Evolutionary conservation across 192 early-diverging fungal genomes (phyloP).

Genomic region (Coemansia sp.): DNA sequence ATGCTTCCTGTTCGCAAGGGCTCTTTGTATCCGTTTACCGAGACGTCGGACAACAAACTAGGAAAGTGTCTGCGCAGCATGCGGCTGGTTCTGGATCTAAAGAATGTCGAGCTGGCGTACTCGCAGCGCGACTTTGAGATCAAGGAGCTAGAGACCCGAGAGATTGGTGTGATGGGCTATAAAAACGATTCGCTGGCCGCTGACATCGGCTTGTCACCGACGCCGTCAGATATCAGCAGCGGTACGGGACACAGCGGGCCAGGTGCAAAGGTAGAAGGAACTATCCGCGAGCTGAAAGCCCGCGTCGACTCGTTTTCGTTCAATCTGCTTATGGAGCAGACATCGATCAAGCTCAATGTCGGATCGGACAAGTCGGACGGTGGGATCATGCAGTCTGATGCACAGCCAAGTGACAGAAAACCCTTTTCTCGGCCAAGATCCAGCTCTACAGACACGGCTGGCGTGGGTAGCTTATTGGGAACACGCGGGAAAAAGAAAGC

Average conservation of each 20-base stretch:
- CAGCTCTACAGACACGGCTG: not conserved
- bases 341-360: slow-evolving; percentile 41
- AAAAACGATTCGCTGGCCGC: slow-evolving; percentile 7
- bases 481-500: slow-evolving; percentile 2
- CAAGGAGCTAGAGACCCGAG: slow-evolving; percentile 54
- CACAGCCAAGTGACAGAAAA: not conserved
- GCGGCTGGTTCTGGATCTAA: slow-evolving; percentile 51
- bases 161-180: slow-evolving; percentile 35
- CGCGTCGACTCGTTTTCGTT: slow-evolving; percentile 54
- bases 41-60: slow-evolving; percentile 53
- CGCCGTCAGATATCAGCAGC: slow-evolving; percentile 33
- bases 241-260: not conserved
- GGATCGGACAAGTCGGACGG: not conserved
- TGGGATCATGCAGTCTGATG: not conserved
- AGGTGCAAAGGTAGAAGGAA: slow-evolving; percentile 53
- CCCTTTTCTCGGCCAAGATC: not conserved
- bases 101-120: slow-evolving; percentile 51
- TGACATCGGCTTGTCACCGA: slow-evolving; percentile 30
- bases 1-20: slow-evolving; percentile 58
- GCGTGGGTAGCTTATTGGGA: not conserved
- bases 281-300: slow-evolving; percentile 49
- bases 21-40: slow-evolving; percentile 50
- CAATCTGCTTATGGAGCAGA: slow-evolving; percentile 45
- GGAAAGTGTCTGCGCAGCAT: slow-evolving; percentile 55
- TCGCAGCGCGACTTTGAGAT: slow-evolving; percentile 56